These are phyloP conservation scores for Wallemia hederae DNA, from an alignment of 1,284 basidiomycete species.

Conservation along the genomic window DNA sequence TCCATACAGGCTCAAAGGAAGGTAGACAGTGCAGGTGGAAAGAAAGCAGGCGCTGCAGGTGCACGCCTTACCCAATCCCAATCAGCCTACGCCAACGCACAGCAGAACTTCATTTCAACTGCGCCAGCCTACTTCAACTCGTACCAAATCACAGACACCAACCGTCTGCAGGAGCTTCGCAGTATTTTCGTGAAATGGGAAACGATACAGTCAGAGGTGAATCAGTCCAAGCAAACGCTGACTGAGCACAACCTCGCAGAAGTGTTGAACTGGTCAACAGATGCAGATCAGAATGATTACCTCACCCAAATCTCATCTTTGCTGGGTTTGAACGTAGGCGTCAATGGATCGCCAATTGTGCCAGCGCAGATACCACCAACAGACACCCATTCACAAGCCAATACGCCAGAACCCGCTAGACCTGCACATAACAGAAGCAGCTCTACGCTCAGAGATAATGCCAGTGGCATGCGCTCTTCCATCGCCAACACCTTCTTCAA, in stretches of 20 bases:
- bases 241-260: neutral
- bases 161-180: neutral
- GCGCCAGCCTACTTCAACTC: neutral
- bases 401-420: neutral
- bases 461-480: neutral
- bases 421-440: neutral
- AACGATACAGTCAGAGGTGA: neutral
- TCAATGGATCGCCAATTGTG: neutral
- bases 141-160: neutral
- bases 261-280: neutral
- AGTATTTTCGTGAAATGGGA: neutral
- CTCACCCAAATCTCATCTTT: neutral
- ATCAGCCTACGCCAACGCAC: neutral
- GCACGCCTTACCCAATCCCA: neutral
- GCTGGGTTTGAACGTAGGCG: neutral
- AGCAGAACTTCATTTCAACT: neutral
- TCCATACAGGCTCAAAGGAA: neutral
- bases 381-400: too few species aligned
- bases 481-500: neutral
- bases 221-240: neutral
- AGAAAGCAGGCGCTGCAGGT: neutral
- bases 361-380: neutral
- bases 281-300: neutral
- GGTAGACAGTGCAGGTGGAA: neutral
- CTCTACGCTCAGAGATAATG: neutral